Percentiles rank a stretch among this genome's conserved stretches.
Evolutionary conservation across 1,284 basidiomycete species (phyloP).

Genomic region (Butyriboletus pseudospeciosus): DNA sequence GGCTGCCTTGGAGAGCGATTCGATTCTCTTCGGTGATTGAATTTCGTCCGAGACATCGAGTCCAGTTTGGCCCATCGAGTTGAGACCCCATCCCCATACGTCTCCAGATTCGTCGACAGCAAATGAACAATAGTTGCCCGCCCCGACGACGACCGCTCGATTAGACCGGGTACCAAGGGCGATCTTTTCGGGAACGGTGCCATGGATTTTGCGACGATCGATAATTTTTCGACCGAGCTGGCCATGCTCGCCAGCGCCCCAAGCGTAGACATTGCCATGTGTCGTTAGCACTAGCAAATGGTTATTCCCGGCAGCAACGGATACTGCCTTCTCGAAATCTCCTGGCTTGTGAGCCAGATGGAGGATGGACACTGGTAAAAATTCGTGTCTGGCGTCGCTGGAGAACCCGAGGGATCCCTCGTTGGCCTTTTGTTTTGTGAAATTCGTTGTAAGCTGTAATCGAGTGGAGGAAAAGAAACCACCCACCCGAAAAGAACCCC

Average conservation of each 20-base stretch:
- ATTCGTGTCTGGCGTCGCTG: slow-evolving; percentile 58
- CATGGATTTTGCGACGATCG: slow-evolving; percentile 79
- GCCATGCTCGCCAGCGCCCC: slow-evolving; percentile 84
- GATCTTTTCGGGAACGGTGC: slow-evolving; percentile 77
- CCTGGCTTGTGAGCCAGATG: slow-evolving; percentile 59
- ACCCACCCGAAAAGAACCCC: slow-evolving; percentile 90
- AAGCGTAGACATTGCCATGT: slow-evolving; percentile 78
- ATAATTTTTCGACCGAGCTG: slow-evolving; percentile 85
- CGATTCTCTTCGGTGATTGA: slow-evolving; percentile 65
- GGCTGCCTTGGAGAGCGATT: slow-evolving; percentile 59
- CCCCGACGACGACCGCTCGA: slow-evolving; percentile 73
- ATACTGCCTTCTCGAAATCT: slow-evolving; percentile 71
- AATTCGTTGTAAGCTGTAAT: slow-evolving; percentile 6
- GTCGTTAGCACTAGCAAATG: slow-evolving; percentile 85
- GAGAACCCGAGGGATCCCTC: slow-evolving; percentile 88
- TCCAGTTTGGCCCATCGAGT: slow-evolving; percentile 71
- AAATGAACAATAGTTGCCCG: slow-evolving; percentile 84
- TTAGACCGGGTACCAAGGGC: slow-evolving; percentile 62
- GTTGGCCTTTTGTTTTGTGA: slow-evolving; percentile 46
- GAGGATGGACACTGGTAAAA: slow-evolving; percentile 68
- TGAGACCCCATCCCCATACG: slow-evolving; percentile 91
- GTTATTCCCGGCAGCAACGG: slow-evolving; percentile 78
- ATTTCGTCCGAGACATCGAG: slow-evolving; percentile 50
- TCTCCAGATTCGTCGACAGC: slow-evolving; percentile 79
- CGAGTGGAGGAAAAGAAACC: background rate